These are phyloP conservation scores for Ceriops decandra DNA, from an alignment of 345 rosid genomes.

Conservation along the genomic window DNA sequence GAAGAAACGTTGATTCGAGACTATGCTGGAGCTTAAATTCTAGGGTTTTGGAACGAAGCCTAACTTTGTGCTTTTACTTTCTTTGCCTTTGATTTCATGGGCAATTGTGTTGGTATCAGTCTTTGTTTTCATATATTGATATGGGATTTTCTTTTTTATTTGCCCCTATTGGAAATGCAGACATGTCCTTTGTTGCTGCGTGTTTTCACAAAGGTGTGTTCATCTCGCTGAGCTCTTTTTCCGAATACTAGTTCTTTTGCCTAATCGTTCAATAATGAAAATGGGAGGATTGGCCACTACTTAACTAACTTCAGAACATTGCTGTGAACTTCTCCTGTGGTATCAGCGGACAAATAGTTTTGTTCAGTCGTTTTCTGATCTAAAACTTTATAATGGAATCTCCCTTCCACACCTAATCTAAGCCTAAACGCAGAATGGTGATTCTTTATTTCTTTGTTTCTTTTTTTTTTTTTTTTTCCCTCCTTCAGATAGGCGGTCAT, in stretches of 20 bases:
- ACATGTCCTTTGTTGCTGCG: constrained; percentile 93
- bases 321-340: background rate
- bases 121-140: background rate
- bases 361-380: too few relatives aligned
- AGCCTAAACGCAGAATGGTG: background rate
- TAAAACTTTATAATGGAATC: too few relatives aligned
- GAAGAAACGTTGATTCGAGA: too few relatives aligned
- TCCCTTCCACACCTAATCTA: too few relatives aligned
- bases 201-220: constrained; percentile 84
- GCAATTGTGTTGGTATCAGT: background rate
- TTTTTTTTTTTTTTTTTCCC: background rate
- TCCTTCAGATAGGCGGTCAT: constrained; percentile 63
- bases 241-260: background rate
- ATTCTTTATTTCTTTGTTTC: background rate
- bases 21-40: too few relatives aligned
- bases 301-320: too few relatives aligned
- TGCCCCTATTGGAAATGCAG: constrained; percentile 35
- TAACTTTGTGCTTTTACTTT: too few relatives aligned
- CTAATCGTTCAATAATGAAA: background rate
- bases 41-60: too few relatives aligned
- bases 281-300: too few relatives aligned
- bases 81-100: too few relatives aligned
- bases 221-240: background rate
- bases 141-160: background rate
- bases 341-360: background rate